These are phyloP conservation scores for Dysphania ambrosioides DNA, from an alignment of 148 eudicot species.

Conservation along the genomic window DNA sequence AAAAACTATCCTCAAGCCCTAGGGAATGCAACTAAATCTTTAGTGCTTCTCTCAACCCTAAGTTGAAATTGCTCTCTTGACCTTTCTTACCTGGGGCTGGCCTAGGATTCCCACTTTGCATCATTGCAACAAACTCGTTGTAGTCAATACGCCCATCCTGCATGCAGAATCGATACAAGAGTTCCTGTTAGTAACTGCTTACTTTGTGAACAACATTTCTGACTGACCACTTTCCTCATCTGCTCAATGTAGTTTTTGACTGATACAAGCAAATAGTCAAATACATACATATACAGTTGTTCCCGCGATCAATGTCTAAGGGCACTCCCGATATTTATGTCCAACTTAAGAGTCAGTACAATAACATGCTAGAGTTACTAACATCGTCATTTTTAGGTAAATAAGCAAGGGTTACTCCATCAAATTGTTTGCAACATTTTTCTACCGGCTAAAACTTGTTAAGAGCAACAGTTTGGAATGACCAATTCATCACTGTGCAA, in stretches of 20 bases:
- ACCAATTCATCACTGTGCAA: not conserved
- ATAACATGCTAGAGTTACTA: not conserved
- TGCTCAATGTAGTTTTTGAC: not conserved
- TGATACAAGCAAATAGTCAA: too few relatives aligned
- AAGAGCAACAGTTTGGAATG: too few relatives aligned
- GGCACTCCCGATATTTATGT: not conserved
- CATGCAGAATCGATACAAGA: slow-evolving; percentile 3
- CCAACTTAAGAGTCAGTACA: not conserved
- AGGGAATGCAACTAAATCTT: slow-evolving; percentile 32
- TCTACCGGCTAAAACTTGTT: too few relatives aligned
- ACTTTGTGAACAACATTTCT: not conserved
- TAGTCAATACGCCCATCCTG: slow-evolving; percentile 86
- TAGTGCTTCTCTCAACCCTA: slow-evolving; percentile 55
- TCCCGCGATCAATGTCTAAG: not conserved
- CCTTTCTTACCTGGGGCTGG: slow-evolving; percentile 45
- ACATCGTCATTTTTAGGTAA: not conserved
- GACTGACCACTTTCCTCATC: not conserved
- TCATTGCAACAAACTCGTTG: slow-evolving; percentile 75
- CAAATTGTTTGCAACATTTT: not conserved
- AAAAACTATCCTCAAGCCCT: not conserved
- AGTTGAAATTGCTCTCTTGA: slow-evolving; percentile 47
- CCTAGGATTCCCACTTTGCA: slow-evolving; percentile 56
- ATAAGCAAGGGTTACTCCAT: not conserved
- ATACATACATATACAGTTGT: too few relatives aligned
- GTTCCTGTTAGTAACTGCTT: not conserved